Percentiles rank a stretch among this genome's conserved stretches.
Conservation (phyloP, 805 yeast species). For the Kluyveromyces starmeri region DNA sequence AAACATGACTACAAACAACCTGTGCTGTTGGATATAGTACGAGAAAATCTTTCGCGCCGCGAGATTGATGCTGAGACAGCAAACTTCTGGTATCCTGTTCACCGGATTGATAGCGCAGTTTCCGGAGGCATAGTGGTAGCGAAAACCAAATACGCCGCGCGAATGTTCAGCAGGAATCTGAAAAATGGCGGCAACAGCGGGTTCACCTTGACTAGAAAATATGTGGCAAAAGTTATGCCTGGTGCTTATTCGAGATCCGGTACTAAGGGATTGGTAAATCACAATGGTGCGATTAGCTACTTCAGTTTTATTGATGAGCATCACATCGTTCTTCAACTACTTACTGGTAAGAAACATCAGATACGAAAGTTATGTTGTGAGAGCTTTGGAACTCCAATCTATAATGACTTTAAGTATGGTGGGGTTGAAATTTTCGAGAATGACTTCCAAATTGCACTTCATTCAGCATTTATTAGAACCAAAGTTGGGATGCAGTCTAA, state of each 20-base stretch:
- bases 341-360: slow-evolving; percentile 36
- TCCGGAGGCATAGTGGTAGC: slow-evolving; percentile 36
- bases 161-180: slow-evolving; percentile 27
- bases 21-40: slow-evolving; percentile 16
- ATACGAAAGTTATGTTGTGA: slow-evolving; percentile 28
- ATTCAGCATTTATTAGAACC: slow-evolving; percentile 29
- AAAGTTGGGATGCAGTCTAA: slow-evolving; percentile 25
- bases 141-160: slow-evolving; percentile 26
- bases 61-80: neutral
- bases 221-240: slow-evolving; percentile 24
- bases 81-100: slow-evolving; percentile 22
- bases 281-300: slow-evolving; percentile 13
- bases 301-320: slow-evolving; percentile 15
- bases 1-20: slow-evolving; percentile 9
- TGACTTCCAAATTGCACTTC: slow-evolving; percentile 30
- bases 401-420: slow-evolving; percentile 26
- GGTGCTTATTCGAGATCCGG: neutral
- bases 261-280: slow-evolving; percentile 9
- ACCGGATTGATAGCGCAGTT: slow-evolving; percentile 33
- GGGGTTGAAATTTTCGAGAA: slow-evolving; percentile 9
- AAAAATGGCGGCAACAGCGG: slow-evolving; percentile 32
- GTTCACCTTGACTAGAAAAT: slow-evolving; percentile 27
- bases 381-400: slow-evolving; percentile 20
- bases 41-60: slow-evolving; percentile 3
- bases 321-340: slow-evolving; percentile 26